Conservation (phyloP, 331 rosid species). For the Cucumis variabilis region DNA sequence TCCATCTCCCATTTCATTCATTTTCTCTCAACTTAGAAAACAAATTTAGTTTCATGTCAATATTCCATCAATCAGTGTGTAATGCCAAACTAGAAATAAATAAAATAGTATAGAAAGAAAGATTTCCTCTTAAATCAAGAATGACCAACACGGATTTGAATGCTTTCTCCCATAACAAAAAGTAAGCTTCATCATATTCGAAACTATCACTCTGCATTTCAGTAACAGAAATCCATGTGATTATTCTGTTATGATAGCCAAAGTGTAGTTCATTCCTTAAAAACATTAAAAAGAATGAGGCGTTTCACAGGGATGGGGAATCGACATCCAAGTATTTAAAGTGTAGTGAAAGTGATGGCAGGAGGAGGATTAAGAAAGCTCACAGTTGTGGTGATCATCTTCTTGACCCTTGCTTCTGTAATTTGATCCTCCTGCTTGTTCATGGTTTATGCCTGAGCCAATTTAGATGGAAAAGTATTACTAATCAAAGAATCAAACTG, state of each 20-base stretch:
- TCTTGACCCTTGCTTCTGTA: not conserved
- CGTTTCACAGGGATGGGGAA: not conserved
- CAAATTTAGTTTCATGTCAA: not conserved
- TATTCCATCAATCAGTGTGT: not conserved
- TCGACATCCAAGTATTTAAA: not conserved
- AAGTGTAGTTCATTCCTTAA: not conserved
- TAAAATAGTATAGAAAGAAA: not conserved
- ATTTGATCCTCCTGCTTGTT: not conserved
- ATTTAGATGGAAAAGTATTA: not conserved
- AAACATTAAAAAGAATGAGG: not conserved
- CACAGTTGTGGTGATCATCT: constrained; percentile 10
- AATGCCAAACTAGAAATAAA: not conserved
- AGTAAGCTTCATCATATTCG: not conserved
- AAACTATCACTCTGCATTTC: not conserved
- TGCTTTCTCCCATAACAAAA: not conserved
- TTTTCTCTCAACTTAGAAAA: too few relatives aligned
- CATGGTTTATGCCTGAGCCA: not conserved
- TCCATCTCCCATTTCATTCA: too few relatives aligned
- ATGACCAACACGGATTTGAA: not conserved
- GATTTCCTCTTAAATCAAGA: not conserved
- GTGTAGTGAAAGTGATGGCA: not conserved
- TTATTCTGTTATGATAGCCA: not conserved
- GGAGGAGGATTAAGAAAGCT: constrained; percentile 9
- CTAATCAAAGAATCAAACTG: too few relatives aligned
- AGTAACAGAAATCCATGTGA: not conserved